Evolutionary conservation across 768 basidiomycete genomes (phyloP).

Genomic region (Sutorius australiensis): DNA sequence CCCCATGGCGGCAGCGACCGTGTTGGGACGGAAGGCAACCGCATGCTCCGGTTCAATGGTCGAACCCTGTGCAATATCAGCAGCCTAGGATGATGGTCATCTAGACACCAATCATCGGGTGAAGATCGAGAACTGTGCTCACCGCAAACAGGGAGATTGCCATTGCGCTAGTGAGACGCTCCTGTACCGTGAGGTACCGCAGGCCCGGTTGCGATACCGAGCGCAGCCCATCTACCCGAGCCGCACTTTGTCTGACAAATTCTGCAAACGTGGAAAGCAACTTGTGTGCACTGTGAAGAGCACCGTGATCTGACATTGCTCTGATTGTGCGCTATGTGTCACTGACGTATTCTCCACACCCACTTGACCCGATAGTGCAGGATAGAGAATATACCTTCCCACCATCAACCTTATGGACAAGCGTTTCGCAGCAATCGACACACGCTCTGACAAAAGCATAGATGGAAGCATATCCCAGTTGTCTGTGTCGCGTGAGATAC

Average conservation of each 20-base stretch:
- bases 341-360: slow-evolving; percentile 22
- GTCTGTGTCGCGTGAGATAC: slow-evolving; percentile 36
- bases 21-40: slow-evolving; percentile 44
- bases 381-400: slow-evolving; percentile 50
- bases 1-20: slow-evolving; percentile 40
- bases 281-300: slow-evolving; percentile 10
- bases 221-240: slow-evolving; percentile 10
- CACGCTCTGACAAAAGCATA: slow-evolving; percentile 43
- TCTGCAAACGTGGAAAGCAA: slow-evolving; percentile 18
- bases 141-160: slow-evolving; percentile 37
- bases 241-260: slow-evolving; percentile 18
- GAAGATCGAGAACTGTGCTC: slow-evolving; percentile 2
- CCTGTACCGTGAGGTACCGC: slow-evolving; percentile 20
- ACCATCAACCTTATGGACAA: slow-evolving; percentile 55
- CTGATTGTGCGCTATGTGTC: background rate
- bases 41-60: background rate
- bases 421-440: slow-evolving; percentile 60
- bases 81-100: slow-evolving; percentile 15
- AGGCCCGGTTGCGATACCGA: slow-evolving; percentile 2
- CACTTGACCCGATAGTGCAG: slow-evolving; percentile 28
- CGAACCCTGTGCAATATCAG: slow-evolving; percentile 13
- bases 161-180: slow-evolving; percentile 34
- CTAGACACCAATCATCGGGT: background rate
- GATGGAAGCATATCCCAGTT: slow-evolving; percentile 47
- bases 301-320: background rate